These are phyloP conservation scores for Penicillium sp. DNA, from an alignment of 2,329 filamentous ascomycete genomes.

Conservation along the genomic window DNA sequence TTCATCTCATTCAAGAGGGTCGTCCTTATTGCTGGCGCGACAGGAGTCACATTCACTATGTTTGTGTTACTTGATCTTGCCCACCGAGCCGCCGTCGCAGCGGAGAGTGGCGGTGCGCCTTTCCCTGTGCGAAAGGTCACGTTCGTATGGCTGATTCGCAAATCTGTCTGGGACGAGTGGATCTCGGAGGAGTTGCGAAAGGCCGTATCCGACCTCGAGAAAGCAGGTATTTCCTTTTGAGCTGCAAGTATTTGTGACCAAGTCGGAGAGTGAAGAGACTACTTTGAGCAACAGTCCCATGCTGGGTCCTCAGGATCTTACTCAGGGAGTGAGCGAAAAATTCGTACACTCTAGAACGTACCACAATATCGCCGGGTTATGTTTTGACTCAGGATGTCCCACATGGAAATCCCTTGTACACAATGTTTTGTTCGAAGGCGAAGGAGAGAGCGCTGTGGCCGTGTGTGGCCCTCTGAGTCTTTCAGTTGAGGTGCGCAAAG, in stretches of 20 bases:
- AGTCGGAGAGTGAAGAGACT: neutral
- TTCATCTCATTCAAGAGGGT: constrained; percentile 15
- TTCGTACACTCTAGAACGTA: too few relatives aligned
- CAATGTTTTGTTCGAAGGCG: neutral
- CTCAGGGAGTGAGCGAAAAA: neutral
- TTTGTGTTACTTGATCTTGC: constrained; percentile 14
- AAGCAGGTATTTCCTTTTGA: constrained; percentile 4
- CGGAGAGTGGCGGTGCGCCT: neutral
- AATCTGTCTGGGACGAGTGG: constrained; percentile 10
- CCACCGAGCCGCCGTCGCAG: constrained; percentile 5
- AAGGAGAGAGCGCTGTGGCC: neutral
- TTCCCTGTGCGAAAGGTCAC: constrained; percentile 9
- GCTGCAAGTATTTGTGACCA: constrained; percentile 10
- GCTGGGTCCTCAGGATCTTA: neutral
- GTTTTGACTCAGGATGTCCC: neutral
- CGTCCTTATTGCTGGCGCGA: constrained; percentile 10
- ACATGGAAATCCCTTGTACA: neutral
- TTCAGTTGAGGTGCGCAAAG: neutral
- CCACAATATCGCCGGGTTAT: neutral
- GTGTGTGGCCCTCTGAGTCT: neutral
- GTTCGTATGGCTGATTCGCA: constrained; percentile 15
- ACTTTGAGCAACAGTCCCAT: neutral
- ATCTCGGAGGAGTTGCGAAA: constrained; percentile 8
- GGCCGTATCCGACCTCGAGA: constrained; percentile 1
- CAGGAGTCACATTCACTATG: constrained; percentile 15